A percentile compares a stretch with the other conserved stretches of the same genome.
Conservation (phyloP, 352 stramenopile genomes). For the Phytopythium oedochilum region DNA sequence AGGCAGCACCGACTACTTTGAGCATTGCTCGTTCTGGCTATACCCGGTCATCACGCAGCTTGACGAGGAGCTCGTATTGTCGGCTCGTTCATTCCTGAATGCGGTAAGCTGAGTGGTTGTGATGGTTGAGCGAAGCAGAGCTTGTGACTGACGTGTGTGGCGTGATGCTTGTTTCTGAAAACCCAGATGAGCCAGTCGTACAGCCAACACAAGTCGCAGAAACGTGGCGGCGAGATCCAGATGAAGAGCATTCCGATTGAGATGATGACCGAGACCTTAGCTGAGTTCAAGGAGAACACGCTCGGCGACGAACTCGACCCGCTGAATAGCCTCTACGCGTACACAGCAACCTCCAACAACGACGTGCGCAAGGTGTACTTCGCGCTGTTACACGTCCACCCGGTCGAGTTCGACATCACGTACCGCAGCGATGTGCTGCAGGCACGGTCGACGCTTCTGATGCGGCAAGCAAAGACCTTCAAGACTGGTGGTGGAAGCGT, state of each 20-base stretch:
- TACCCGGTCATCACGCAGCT: conserved; percentile 81
- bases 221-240: conserved; percentile 69
- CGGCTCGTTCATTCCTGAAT: conserved; percentile 70
- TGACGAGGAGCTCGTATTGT: conserved; percentile 81
- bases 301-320: conserved; percentile 75
- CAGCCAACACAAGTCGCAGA: conserved; percentile 61
- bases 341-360: conserved; percentile 57
- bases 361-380: conserved; percentile 87
- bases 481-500: conserved; percentile 11
- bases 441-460: conserved; percentile 44
- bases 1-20: conserved; percentile 86
- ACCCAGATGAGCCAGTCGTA: conserved; percentile 56
- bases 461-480: conserved; percentile 52
- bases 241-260: conserved; percentile 82
- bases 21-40: conserved; percentile 86
- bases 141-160: not conserved
- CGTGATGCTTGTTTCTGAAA: not conserved
- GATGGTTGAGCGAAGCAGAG: not conserved
- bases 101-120: conserved; percentile 23
- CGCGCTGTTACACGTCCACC: conserved; percentile 82
- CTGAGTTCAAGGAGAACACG: conserved; percentile 77
- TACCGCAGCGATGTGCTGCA: conserved; percentile 87
- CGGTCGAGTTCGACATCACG: conserved; percentile 86
- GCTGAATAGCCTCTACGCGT: conserved; percentile 61
- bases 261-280: conserved; percentile 69